Percentiles rank a stretch among this genome's conserved stretches.
Conservation (phyloP, 2,329 filamentous ascomycete genomes). For the Pyrenochaeta sp. region DNA sequence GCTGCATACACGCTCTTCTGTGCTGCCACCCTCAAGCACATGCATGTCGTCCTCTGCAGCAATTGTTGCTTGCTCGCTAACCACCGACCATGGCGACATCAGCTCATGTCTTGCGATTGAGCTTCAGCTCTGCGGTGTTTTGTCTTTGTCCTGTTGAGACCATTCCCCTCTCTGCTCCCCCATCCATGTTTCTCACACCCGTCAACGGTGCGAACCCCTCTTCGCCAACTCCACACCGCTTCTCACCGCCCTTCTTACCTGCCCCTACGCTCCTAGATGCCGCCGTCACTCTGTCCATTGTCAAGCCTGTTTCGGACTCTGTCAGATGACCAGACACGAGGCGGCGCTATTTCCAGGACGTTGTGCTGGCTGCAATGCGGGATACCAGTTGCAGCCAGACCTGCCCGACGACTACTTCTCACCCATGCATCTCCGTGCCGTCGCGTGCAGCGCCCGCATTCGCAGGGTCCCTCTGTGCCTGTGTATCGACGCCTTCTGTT, state of each 20-base stretch:
- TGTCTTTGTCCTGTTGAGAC: slow-evolving; percentile 5
- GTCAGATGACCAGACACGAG: slow-evolving; percentile 42
- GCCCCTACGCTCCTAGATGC: slow-evolving; percentile 4
- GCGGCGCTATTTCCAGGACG: slow-evolving; percentile 15
- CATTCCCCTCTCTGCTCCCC: not conserved
- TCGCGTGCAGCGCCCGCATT: slow-evolving; percentile 29
- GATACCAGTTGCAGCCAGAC: slow-evolving; percentile 25
- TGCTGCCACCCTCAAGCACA: slow-evolving; percentile 17
- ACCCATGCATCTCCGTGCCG: slow-evolving; percentile 24
- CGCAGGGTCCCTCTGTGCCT: slow-evolving; percentile 15
- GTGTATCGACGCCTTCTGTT: slow-evolving; percentile 28
- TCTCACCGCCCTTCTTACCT: slow-evolving; percentile 33
- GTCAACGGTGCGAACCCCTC: slow-evolving; percentile 7
- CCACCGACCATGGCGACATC: not conserved
- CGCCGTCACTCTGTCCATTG: slow-evolving; percentile 10
- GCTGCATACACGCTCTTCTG: too few species aligned
- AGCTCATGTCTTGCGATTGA: too few species aligned
- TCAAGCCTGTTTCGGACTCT: slow-evolving; percentile 18
- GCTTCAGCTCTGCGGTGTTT: slow-evolving; percentile 3
- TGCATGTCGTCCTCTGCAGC: slow-evolving; percentile 13
- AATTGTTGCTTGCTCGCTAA: slow-evolving; percentile 1
- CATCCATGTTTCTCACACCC: too few species aligned
- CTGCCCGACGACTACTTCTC: slow-evolving; percentile 7
- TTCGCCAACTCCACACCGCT: slow-evolving; percentile 17
- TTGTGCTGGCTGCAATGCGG: slow-evolving; percentile 20